phyloP scores from a whole-genome alignment of 1,139 yeast genomes.

The Pichia inconspicua region DNA sequence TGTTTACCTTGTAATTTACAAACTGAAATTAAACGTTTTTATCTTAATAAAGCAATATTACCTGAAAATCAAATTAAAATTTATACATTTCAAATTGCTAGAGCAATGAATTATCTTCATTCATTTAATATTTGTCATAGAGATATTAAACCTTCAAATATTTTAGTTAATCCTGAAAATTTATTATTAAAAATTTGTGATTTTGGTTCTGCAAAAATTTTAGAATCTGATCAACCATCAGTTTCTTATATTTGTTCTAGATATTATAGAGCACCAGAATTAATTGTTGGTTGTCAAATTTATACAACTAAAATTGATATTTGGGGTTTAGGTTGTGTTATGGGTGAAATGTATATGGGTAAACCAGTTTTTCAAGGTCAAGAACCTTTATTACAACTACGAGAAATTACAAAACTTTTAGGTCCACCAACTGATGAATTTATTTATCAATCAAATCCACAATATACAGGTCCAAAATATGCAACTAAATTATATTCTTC shows the following conservation, averaged over 20 bases:
- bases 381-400: constrained; percentile 63
- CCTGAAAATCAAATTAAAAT: constrained; percentile 71
- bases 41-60: constrained; percentile 52
- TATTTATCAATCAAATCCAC: constrained; percentile 65
- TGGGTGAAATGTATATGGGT: constrained; percentile 78
- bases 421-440: constrained; percentile 70
- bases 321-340: constrained; percentile 82
- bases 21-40: constrained; percentile 62
- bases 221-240: constrained; percentile 66
- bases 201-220: constrained; percentile 73
- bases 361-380: constrained; percentile 78
- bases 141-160: constrained; percentile 75
- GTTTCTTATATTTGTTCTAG: constrained; percentile 76
- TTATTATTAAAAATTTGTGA: constrained; percentile 70
- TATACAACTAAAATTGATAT: constrained; percentile 75
- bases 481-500: constrained; percentile 62
- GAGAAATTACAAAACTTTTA: constrained; percentile 67
- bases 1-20: constrained; percentile 76
- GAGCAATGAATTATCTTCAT: constrained; percentile 77
- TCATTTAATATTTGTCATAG: constrained; percentile 75
- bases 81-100: constrained; percentile 71
- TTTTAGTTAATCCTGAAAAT: constrained; percentile 60
- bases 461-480: constrained; percentile 66
- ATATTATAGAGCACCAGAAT: constrained; percentile 77
- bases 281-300: constrained; percentile 67